Conservation (phyloP, 2,329 filamentous ascomycete genomes). For the Neurospora sp. region DNA sequence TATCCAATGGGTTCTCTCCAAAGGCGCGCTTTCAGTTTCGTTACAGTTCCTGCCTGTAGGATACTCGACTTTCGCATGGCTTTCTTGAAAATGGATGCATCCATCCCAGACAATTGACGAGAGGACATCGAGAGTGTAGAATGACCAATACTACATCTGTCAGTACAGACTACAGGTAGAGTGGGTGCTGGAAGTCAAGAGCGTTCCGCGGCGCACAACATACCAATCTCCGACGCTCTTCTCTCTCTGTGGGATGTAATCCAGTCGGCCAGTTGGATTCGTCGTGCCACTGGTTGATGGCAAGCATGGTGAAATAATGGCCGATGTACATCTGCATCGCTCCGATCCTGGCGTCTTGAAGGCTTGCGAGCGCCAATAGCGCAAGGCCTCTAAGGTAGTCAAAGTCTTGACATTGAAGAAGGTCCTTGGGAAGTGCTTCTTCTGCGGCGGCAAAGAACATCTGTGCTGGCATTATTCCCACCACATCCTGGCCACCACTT, state of each 20-base stretch:
- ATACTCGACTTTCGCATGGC: constrained; percentile 35
- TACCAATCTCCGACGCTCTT: constrained; percentile 15
- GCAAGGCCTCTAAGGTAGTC: constrained; percentile 17
- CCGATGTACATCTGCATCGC: constrained; percentile 20
- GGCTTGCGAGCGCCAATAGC: constrained; percentile 16
- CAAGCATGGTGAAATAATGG: constrained; percentile 18
- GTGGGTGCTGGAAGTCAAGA: neutral
- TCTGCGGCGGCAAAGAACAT: constrained; percentile 18
- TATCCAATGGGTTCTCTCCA: constrained; percentile 2
- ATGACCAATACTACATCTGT: constrained; percentile 40
- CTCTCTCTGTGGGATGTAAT: constrained; percentile 10
- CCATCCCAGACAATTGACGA: constrained; percentile 42
- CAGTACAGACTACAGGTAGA: neutral
- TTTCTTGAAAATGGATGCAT: constrained; percentile 34
- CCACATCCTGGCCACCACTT: constrained; percentile 3
- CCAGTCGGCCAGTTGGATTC: constrained; percentile 17
- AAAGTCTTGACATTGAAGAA: constrained; percentile 16
- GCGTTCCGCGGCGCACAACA: neutral
- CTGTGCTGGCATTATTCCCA: constrained; percentile 11
- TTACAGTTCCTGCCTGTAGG: constrained; percentile 39
- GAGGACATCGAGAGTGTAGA: constrained; percentile 47
- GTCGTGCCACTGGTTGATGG: constrained; percentile 19
- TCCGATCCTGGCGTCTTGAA: constrained; percentile 18
- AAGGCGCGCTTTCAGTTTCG: neutral
- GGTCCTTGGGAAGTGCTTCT: constrained; percentile 16